Conservation (phyloP, 192 early-diverging fungal species). For the Coemansia furcata region DNA sequence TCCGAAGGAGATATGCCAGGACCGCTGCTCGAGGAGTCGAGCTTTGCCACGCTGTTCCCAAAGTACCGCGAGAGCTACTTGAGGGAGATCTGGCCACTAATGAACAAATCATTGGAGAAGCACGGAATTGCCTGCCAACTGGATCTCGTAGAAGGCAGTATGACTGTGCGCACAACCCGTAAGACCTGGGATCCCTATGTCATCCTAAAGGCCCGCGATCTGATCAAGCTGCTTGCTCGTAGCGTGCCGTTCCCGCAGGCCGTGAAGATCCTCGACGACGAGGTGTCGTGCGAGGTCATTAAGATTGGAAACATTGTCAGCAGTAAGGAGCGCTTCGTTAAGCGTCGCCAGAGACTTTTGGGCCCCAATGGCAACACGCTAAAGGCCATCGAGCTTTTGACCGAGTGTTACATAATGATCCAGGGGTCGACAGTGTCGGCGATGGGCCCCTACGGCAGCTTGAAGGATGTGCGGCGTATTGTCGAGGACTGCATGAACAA, state of each 20-base stretch:
- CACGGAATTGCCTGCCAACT: slow-evolving; percentile 86
- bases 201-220: slow-evolving; percentile 90
- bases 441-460: slow-evolving; percentile 88
- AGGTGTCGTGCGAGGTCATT: slow-evolving; percentile 88
- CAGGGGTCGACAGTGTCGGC: slow-evolving; percentile 95
- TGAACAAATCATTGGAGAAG: slow-evolving; percentile 77
- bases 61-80: slow-evolving; percentile 97
- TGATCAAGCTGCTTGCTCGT: slow-evolving; percentile 91
- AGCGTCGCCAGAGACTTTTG: slow-evolving; percentile 89
- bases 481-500: slow-evolving; percentile 98
- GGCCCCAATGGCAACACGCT: slow-evolving; percentile 95
- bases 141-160: slow-evolving; percentile 94
- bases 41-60: slow-evolving; percentile 96
- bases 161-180: slow-evolving; percentile 96
- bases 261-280: slow-evolving; percentile 90
- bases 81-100: slow-evolving; percentile 86
- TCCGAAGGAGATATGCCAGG: slow-evolving; percentile 65
- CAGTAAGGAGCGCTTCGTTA: slow-evolving; percentile 98
- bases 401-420: slow-evolving; percentile 95
- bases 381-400: slow-evolving; percentile 95
- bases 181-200: slow-evolving; percentile 95
- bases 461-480: slow-evolving; percentile 86
- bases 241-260: slow-evolving; percentile 94
- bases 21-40: slow-evolving; percentile 89
- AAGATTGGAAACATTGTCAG: slow-evolving; percentile 94